Base-by-base conservation (phyloP, 1,284 basidiomycete genomes). In the Microstroma glucosiphilum region DNA sequence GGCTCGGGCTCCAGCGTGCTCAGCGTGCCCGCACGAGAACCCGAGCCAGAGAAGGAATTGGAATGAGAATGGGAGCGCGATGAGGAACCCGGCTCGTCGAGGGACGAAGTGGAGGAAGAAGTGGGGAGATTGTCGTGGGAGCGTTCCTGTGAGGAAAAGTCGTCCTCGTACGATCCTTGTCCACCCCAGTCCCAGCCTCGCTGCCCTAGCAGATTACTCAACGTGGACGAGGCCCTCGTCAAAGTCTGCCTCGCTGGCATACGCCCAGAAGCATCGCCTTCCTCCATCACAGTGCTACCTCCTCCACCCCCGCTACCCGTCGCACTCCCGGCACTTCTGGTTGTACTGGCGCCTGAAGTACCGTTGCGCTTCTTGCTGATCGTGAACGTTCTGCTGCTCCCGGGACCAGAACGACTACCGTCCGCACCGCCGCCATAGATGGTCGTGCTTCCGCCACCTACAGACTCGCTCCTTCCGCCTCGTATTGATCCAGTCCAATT, bases 1-100 rank as follows among this genome's bases (percentile, higher is more conserved):
- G 60, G 60, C 30, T 64, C 62, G 3, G 62, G 62, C 23, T 64
- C 62, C 9, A 64, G 56, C 40, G 62, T 64, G n/a, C 46, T 53
- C 13, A 64, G 25, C 7, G 59, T 41, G n/a, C 58, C 60, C n/a
- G 42, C 40, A 6, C 60, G 37, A 13, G 48, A 25, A 4, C 54
- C 59, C 13, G 59, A 62, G 43, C 55, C 55, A 4, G 60, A 60
- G n/a, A 42, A 46, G 12, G 56, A 57, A 25, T 57, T 40, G n/a
- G 25, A 40, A 13, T 40, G 46, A 3, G 30, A 37, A 37, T 37
- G 30, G 9, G 30, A 37, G 30, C 30, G 30, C 30, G 30, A 37
- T 4, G 30, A 37, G 30, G 30, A 37, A 9, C 30, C 30, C 4
- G 30, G 30, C 30, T 37, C 30, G 30, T 37, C 30, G 30, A 37